Conservation (phyloP, 2,329 filamentous ascomycete species). For the Dothidotthia symphoricarpi region DNA sequence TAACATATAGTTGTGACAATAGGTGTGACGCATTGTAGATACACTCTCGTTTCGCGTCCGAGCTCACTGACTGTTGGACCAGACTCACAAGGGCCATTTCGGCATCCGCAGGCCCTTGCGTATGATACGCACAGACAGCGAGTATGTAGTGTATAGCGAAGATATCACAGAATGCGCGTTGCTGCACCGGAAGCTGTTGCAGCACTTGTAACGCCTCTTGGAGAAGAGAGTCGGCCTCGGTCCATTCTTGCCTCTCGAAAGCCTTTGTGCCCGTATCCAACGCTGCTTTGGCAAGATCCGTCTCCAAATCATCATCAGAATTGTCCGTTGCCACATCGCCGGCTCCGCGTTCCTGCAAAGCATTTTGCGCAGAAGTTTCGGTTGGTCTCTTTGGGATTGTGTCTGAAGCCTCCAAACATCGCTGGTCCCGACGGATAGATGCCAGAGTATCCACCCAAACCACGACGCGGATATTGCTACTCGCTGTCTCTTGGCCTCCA, state of each 20-base stretch:
- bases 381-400: not conserved
- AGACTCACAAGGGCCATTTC: slow-evolving; percentile 22
- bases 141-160: slow-evolving; percentile 29
- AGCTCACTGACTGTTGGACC: slow-evolving; percentile 12
- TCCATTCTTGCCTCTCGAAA: slow-evolving; percentile 23
- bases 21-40: slow-evolving; percentile 24
- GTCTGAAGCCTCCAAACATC: not conserved
- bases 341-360: not conserved
- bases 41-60: slow-evolving; percentile 14
- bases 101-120: slow-evolving; percentile 15
- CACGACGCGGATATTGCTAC: too few species aligned
- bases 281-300: slow-evolving; percentile 27
- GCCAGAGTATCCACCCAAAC: slow-evolving; percentile 12
- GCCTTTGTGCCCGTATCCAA: slow-evolving; percentile 21
- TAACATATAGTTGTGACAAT: slow-evolving; percentile 25
- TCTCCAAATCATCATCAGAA: slow-evolving; percentile 26
- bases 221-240: slow-evolving; percentile 26
- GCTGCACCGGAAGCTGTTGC: slow-evolving; percentile 17
- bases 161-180: slow-evolving; percentile 21
- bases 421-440: slow-evolving; percentile 4
- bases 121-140: slow-evolving; percentile 28
- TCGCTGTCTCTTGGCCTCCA: not conserved
- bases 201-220: slow-evolving; percentile 27
- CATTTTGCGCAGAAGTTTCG: not conserved
- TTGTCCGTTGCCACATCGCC: slow-evolving; percentile 5